A percentile compares a stretch with the other conserved stretches of the same genome.
phyloP scores from a whole-genome alignment of 257 asterid species.

The Lithospermum erythrorhizon region DNA sequence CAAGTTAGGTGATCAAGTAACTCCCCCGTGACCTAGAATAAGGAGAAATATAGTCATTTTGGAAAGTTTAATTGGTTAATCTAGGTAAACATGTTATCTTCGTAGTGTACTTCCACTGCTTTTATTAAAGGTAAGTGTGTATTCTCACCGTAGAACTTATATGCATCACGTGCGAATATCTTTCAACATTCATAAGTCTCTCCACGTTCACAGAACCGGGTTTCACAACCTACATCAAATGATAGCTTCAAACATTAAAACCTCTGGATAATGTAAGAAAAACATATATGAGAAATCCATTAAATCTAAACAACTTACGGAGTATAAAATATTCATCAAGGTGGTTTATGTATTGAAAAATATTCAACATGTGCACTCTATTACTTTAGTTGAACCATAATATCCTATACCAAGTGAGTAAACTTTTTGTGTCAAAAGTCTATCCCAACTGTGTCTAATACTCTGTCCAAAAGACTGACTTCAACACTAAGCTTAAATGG shows the following conservation, averaged over 20 bases:
- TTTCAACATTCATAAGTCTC: constrained; percentile 67
- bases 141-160: constrained; percentile 85
- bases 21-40: constrained; percentile 70
- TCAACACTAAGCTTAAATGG: too few relatives aligned
- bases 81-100: constrained; percentile 1
- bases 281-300: neutral
- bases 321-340: too few relatives aligned
- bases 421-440: too few relatives aligned
- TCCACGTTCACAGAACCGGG: constrained; percentile 75
- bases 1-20: constrained; percentile 65
- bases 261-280: neutral
- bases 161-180: constrained; percentile 94
- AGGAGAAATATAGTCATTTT: neutral
- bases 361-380: too few relatives aligned
- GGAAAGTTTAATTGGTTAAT: neutral
- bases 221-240: constrained; percentile 62
- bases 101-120: neutral
- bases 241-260: neutral
- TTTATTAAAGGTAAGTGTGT: neutral
- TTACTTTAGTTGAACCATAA: too few relatives aligned
- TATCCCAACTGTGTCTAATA: too few relatives aligned
- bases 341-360: too few relatives aligned
- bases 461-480: too few relatives aligned
- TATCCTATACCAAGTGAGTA: too few relatives aligned
- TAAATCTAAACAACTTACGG: too few relatives aligned